Evolutionary conservation across 2,329 filamentous ascomycete species (phyloP), one percentile per base, ranked within the genome.

Genomic region (Pezicula carpinea): DNA sequence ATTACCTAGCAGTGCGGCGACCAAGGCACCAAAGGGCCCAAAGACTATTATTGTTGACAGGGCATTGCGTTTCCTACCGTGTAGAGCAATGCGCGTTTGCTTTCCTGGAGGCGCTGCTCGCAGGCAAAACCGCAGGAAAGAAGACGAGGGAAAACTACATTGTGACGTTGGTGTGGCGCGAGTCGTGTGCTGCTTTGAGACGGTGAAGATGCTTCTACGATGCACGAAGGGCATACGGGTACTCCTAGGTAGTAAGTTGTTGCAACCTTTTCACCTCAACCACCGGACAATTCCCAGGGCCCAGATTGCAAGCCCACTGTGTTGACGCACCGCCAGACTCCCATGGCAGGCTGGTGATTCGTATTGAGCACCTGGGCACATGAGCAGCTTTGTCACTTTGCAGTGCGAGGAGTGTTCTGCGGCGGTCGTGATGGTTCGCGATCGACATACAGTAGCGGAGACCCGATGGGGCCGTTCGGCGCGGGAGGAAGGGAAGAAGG

Each of bases 1-100:
- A 22, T 26, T 14, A 23, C 14, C 15, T 18, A 19, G 21, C 14
- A 38, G 35, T 21, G 21, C 17, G 21, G 14, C 15, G 13, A 17
- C 32, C 32, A 5, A 34, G 32, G 17, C 5, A 22, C 22, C 29
- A 31, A 29, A 29, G 8, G 13, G 26, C 10, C 26, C 10, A 29
- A 29, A 11, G 26, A 29, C 49, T 53, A 54, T 53, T 54, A 29
- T 47, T 53, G 53, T 53, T 54, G 49, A 45, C 47, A 57, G 46
- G 46, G 46, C 18, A 11, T 15, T 40, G 19, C 14, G 38, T n/a
- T n/a, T n/a, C n/a, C 42, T 43, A 33, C 50, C 47, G 48, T 38
- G 45, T 38, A 43, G 39, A 48, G 47, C 34, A n/a, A n/a, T n/a
- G n/a, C n/a, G n/a, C 38, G 32, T 48, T 29, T 50, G 48, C 49